A percentile compares a stretch with the other conserved stretches of the same genome.
Evolutionary conservation across 2,329 filamentous ascomycete genomes (phyloP).

Genomic region (Aureobasidium sp.): DNA sequence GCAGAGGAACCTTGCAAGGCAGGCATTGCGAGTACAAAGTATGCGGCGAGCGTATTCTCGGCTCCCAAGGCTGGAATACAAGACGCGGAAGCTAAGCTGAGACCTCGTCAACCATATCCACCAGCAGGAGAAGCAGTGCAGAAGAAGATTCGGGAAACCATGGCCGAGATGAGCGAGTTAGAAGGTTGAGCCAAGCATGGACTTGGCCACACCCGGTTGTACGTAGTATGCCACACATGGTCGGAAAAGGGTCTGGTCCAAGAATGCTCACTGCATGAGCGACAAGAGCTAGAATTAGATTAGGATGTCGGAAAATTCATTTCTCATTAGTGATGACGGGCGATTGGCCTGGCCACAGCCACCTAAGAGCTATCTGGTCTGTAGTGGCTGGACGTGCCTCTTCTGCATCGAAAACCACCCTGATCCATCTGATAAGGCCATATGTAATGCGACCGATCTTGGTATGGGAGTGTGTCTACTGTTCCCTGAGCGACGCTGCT

Average conservation of each 20-base stretch:
- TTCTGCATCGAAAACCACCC: not conserved
- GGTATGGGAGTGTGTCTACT: not conserved
- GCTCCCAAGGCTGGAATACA: conserved; percentile 52
- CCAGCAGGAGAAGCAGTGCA: conserved; percentile 36
- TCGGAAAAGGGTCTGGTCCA: not conserved
- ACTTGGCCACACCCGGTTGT: not conserved
- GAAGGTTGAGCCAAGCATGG: conserved; percentile 21
- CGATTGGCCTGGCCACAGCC: not conserved
- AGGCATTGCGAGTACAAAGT: conserved; percentile 61
- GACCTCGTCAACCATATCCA: conserved; percentile 54
- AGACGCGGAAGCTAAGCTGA: conserved; percentile 48
- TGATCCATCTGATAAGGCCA: not conserved
- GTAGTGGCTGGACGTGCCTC: not conserved
- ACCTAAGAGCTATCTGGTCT: not conserved
- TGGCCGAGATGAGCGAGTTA: conserved; percentile 33
- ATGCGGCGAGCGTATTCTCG: conserved; percentile 52
- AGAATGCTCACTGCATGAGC: not conserved
- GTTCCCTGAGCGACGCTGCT: not conserved
- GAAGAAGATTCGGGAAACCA: conserved; percentile 32
- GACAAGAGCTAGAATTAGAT: not conserved
- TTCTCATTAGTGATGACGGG: conserved; percentile 5
- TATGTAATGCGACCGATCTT: not conserved
- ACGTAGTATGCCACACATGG: not conserved
- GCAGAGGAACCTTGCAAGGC: conserved; percentile 56
- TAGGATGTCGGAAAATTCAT: not conserved